A percentile compares a stretch with the other conserved stretches of the same genome.
Evolutionary conservation across 1,139 yeast species (phyloP).

Genomic region (Hyphopichia khmerensis): DNA sequence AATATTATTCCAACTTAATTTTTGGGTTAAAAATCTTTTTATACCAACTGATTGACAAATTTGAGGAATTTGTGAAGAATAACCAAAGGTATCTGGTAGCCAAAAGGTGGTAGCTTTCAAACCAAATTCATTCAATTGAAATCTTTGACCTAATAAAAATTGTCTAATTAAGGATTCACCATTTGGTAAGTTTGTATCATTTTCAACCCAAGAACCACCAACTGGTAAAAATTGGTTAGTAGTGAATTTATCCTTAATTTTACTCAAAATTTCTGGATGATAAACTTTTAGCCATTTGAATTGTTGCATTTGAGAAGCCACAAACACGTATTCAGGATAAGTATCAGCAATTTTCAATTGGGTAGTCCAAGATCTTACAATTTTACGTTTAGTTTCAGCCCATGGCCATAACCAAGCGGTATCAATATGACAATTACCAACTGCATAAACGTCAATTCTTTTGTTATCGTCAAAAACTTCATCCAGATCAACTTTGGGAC

Average conservation of each 20-base stretch:
- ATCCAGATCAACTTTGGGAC: constrained; percentile 60
- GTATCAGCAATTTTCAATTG: constrained; percentile 81
- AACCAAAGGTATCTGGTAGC: constrained; percentile 98
- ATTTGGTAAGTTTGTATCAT: constrained; percentile 89
- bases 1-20: constrained; percentile 93
- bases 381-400: constrained; percentile 89
- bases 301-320: constrained; percentile 95
- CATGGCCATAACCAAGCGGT: constrained; percentile 99
- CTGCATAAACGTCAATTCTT: constrained; percentile 61
- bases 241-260: constrained; percentile 63
- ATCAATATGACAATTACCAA: constrained; percentile 96
- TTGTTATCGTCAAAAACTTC: constrained; percentile 50
- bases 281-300: constrained; percentile 86
- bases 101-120: constrained; percentile 73
- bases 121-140: constrained; percentile 78
- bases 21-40: constrained; percentile 85
- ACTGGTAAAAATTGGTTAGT: constrained; percentile 81
- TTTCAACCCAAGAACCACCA: constrained; percentile 98
- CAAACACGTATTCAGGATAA: constrained; percentile 92
- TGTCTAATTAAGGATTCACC: constrained; percentile 92
- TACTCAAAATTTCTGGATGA: constrained; percentile 74
- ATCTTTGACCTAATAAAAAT: constrained; percentile 86
- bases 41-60: constrained; percentile 83
- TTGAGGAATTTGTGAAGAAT: constrained; percentile 93
- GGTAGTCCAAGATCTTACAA: constrained; percentile 94